Conservation (phyloP, 208 protist genomes). For the Acanthamoeba lenticulata region DNA sequence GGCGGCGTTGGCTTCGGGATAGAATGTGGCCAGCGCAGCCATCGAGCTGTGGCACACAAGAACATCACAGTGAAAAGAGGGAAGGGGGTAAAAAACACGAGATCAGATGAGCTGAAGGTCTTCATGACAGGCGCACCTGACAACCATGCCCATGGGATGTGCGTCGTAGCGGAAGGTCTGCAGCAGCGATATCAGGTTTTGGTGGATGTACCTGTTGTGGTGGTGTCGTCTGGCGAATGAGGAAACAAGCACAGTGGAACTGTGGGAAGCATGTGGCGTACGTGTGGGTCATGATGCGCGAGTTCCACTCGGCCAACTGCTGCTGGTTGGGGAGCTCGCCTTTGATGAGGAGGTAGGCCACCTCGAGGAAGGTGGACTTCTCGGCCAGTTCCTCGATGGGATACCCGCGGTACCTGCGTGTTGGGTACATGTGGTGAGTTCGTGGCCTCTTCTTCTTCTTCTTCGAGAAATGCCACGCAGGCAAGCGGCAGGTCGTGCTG, state of each 20-base stretch:
- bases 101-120: no score
- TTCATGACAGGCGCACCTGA: conserved; percentile 27
- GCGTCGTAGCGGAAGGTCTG: conserved; percentile 85
- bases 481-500: neutral
- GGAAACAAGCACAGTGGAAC: neutral
- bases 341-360: conserved; percentile 80
- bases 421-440: no score
- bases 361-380: conserved; percentile 78
- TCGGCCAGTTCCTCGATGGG: conserved; percentile 84
- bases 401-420: conserved; percentile 83
- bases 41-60: no score
- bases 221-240: neutral
- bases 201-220: conserved; percentile 80
- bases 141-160: conserved; percentile 87
- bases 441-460: no score
- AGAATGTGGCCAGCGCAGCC: conserved; percentile 82
- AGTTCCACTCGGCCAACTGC: conserved; percentile 72
- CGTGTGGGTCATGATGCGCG: conserved; percentile 82
- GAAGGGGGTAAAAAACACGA: no score
- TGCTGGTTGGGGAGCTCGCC: conserved; percentile 82
- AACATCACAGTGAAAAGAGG: no score
- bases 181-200: conserved; percentile 84
- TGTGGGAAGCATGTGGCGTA: conserved; percentile 22
- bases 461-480: no score
- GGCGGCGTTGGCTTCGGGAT: conserved; percentile 83